Percentiles rank a stretch among this genome's conserved stretches.
Evolutionary conservation across 257 asterid genomes (phyloP).

Genomic region (Solanum phureja): DNA sequence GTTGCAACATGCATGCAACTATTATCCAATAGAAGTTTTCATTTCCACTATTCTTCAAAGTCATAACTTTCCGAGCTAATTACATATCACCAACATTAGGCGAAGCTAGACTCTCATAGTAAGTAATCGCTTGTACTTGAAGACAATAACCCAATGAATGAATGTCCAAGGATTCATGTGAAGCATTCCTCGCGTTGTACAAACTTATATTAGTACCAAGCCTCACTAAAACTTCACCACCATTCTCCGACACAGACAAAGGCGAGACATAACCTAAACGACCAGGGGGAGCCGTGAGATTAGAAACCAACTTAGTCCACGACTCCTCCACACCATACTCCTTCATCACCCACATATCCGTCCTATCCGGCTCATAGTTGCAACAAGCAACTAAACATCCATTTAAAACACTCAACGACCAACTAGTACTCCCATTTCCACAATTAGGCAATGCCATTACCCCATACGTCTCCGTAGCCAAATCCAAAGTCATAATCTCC

Average conservation of each 20-base stretch:
- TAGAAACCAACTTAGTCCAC: conserved; percentile 16
- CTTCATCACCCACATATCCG: conserved; percentile 33
- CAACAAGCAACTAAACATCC: conserved; percentile 8
- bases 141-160: not conserved
- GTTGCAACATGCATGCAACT: not conserved
- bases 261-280: not conserved
- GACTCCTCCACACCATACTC: conserved; percentile 21
- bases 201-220: conserved; percentile 1
- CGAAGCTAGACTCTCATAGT: conserved; percentile 15
- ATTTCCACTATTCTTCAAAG: not conserved
- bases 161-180: not conserved
- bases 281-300: not conserved
- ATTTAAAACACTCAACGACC: conserved; percentile 1
- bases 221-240: conserved; percentile 6
- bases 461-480: not conserved
- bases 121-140: conserved; percentile 6
- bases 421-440: not conserved
- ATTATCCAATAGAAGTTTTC: not conserved
- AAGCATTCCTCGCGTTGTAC: not conserved
- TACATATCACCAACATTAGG: conserved; percentile 2
- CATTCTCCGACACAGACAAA: conserved; percentile 15
- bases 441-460: not conserved
- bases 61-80: not conserved
- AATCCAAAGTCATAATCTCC: conserved; percentile 8
- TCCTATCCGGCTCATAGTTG: not conserved